Evolutionary conservation across 2,329 filamentous ascomycete species (phyloP).

Genomic region (Trichocomaceae sp.): DNA sequence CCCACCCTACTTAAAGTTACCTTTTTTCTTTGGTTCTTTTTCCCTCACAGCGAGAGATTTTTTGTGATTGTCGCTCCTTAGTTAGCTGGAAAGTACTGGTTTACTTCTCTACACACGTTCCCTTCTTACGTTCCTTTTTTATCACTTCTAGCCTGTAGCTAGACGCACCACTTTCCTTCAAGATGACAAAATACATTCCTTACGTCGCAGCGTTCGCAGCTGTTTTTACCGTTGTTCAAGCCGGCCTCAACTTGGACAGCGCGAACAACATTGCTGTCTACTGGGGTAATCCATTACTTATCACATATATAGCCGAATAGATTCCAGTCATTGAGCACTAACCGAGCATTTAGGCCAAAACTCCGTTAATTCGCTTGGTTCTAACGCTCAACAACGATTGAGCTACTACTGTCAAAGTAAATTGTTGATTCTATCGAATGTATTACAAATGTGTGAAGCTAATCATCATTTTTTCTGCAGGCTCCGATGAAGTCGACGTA

Average conservation of each 20-base stretch:
- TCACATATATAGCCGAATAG: neutral
- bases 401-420: slow-evolving; percentile 50
- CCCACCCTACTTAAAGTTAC: neutral
- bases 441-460: neutral
- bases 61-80: neutral
- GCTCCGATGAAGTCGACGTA: slow-evolving; percentile 9
- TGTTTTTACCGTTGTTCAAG: slow-evolving; percentile 26
- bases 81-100: slow-evolving; percentile 5
- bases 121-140: neutral
- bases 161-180: slow-evolving; percentile 3
- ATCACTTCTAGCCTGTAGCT: neutral
- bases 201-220: slow-evolving; percentile 7
- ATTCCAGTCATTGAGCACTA: neutral
- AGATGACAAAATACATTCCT: slow-evolving; percentile 6
- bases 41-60: neutral
- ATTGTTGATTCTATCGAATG: neutral
- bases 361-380: slow-evolving; percentile 47
- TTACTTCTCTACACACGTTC: neutral
- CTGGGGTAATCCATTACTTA: slow-evolving; percentile 48
- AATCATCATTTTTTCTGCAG: neutral
- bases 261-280: slow-evolving; percentile 56
- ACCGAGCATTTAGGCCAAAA: slow-evolving; percentile 45
- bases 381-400: slow-evolving; percentile 49
- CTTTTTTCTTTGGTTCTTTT: neutral
- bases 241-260: slow-evolving; percentile 40